A percentile compares a stretch with the other conserved stretches of the same genome.
Evolutionary conservation across 306 rosid genomes (phyloP).

Genomic region (Adenanthera pavonina): DNA sequence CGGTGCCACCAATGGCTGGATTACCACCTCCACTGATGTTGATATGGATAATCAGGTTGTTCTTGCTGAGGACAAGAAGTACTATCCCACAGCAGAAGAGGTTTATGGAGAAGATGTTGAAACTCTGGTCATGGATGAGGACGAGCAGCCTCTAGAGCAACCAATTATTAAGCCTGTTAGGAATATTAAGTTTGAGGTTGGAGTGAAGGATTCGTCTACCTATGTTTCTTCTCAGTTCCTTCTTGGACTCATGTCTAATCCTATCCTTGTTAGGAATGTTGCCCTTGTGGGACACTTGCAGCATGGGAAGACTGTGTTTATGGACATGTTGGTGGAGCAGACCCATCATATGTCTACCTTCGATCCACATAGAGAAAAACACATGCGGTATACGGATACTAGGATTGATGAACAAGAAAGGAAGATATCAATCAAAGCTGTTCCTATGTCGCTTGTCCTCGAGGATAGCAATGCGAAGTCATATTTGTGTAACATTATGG

Average conservation of each 20-base stretch:
- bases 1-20: slow-evolving; percentile 67
- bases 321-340: slow-evolving; percentile 98
- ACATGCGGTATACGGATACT: slow-evolving; percentile 84
- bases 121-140: slow-evolving; percentile 97
- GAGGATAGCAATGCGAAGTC: slow-evolving; percentile 92
- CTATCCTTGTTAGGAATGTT: slow-evolving; percentile 75
- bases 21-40: slow-evolving; percentile 64
- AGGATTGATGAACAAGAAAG: slow-evolving; percentile 96
- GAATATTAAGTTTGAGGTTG: slow-evolving; percentile 86
- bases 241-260: slow-evolving; percentile 94
- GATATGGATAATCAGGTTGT: slow-evolving; percentile 91
- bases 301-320: slow-evolving; percentile 96
- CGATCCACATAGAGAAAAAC: slow-evolving; percentile 80
- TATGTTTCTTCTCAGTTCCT: slow-evolving; percentile 83
- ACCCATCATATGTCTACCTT: slow-evolving; percentile 96
- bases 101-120: slow-evolving; percentile 96
- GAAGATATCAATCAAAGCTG: slow-evolving; percentile 84
- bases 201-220: slow-evolving; percentile 94
- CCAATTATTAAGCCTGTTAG: slow-evolving; percentile 84
- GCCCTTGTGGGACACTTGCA: slow-evolving; percentile 93
- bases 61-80: slow-evolving; percentile 95
- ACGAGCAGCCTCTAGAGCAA: slow-evolving; percentile 82
- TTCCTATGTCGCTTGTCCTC: slow-evolving; percentile 95
- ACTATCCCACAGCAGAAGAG: slow-evolving; percentile 94
- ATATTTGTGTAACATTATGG: slow-evolving; percentile 87